phyloP scores from a whole-genome alignment of 2,329 filamentous ascomycete species.

The Dactylonectria estremocensis region DNA sequence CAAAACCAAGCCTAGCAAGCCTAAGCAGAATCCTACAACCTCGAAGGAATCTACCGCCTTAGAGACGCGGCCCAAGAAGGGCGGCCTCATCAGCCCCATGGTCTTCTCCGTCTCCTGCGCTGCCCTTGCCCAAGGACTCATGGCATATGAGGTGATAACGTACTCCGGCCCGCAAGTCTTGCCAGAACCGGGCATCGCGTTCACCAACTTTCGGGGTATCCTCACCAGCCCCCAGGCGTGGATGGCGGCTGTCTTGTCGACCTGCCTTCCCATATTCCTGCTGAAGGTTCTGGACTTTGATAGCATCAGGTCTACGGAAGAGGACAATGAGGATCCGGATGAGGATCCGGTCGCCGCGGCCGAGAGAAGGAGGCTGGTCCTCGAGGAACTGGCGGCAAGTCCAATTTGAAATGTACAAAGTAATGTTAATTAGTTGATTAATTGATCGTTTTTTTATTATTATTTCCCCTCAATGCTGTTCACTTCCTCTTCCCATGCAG shows the following conservation, averaged over 20 bases:
- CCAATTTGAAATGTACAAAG: neutral
- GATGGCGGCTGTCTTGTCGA: slow-evolving; percentile 29
- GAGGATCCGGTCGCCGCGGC: too few relatives aligned
- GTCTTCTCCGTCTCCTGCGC: slow-evolving; percentile 24
- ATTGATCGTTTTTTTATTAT: neutral
- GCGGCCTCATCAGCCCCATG: slow-evolving; percentile 15
- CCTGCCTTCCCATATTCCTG: slow-evolving; percentile 32
- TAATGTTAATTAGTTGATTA: neutral
- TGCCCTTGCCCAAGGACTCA: slow-evolving; percentile 30
- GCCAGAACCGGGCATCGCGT: slow-evolving; percentile 32
- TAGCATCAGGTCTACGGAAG: slow-evolving; percentile 2
- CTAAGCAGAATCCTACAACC: neutral
- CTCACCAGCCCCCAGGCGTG: slow-evolving; percentile 38
- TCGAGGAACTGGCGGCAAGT: neutral
- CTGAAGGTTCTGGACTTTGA: slow-evolving; percentile 27
- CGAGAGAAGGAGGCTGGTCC: neutral
- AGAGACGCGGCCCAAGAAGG: slow-evolving; percentile 4
- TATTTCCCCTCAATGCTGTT: neutral
- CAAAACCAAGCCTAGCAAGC: neutral
- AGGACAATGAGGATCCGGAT: neutral
- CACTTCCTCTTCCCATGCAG: neutral
- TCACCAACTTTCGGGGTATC: slow-evolving; percentile 38
- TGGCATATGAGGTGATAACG: slow-evolving; percentile 28
- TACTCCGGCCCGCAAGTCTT: slow-evolving; percentile 19
- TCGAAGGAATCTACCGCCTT: too few relatives aligned